These are phyloP conservation scores for Planoprotostelium fungivorum DNA, from an alignment of 78 protist genomes.

Conservation along the genomic window DNA sequence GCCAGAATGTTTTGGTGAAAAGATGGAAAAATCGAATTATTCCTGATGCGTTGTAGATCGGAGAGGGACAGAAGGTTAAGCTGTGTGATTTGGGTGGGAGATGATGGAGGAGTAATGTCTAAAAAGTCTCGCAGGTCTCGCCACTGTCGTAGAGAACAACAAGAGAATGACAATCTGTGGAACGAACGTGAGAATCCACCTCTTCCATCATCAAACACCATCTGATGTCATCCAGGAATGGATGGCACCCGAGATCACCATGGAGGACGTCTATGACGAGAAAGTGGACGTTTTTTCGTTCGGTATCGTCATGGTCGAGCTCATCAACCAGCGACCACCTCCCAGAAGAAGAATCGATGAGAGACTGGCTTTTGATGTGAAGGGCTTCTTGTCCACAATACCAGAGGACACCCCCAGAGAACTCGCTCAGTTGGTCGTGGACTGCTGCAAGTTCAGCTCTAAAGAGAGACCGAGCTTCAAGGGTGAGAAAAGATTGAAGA, in stretches of 20 bases:
- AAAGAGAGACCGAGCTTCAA: slow-evolving; percentile 37
- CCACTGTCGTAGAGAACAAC: slow-evolving; percentile 39
- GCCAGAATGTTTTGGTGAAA: slow-evolving; percentile 59
- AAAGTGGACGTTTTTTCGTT: slow-evolving; percentile 49
- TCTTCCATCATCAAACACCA: background rate
- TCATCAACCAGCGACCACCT: slow-evolving; percentile 27
- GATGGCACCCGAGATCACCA: slow-evolving; percentile 59
- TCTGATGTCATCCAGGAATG: slow-evolving; percentile 42
- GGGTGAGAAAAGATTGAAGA: background rate
- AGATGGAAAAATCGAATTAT: slow-evolving; percentile 56
- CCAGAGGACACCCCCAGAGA: slow-evolving; percentile 45
- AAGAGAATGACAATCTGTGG: slow-evolving; percentile 25
- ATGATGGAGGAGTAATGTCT: too few relatives aligned
- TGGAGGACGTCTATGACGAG: slow-evolving; percentile 29
- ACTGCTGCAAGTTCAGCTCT: slow-evolving; percentile 25
- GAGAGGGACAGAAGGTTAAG: slow-evolving; percentile 1
- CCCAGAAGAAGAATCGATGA: slow-evolving; percentile 31
- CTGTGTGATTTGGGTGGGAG: slow-evolving; percentile 62
- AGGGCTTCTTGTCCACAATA: slow-evolving; percentile 23
- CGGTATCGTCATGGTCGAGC: slow-evolving; percentile 57
- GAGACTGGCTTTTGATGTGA: slow-evolving; percentile 25
- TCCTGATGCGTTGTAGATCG: background rate
- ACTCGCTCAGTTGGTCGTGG: slow-evolving; percentile 11
- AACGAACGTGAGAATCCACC: background rate
- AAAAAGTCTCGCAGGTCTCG: too few relatives aligned